Evolutionary conservation across 805 yeast species (phyloP).

Genomic region (Barnettozyma wickerhamii): DNA sequence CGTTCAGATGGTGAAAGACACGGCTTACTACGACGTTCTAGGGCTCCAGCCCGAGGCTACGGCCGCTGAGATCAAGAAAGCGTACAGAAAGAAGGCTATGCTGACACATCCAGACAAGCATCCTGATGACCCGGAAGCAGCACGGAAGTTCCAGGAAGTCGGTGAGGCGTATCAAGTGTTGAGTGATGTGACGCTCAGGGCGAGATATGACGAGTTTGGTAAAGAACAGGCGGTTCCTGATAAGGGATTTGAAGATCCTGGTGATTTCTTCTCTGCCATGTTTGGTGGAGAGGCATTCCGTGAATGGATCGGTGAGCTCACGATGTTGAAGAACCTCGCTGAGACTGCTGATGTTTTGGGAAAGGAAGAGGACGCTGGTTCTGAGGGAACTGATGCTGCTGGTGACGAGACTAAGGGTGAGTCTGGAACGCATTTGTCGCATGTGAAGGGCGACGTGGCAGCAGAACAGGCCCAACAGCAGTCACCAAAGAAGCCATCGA

Average conservation of each 20-base stretch:
- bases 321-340: slow-evolving; percentile 59
- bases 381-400: neutral
- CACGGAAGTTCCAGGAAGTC: slow-evolving; percentile 75
- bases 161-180: slow-evolving; percentile 74
- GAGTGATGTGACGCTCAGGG: slow-evolving; percentile 65
- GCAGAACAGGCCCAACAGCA: too few species aligned
- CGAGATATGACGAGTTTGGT: slow-evolving; percentile 80
- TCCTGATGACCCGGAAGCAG: slow-evolving; percentile 90
- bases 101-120: slow-evolving; percentile 93
- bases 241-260: slow-evolving; percentile 78
- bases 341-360: slow-evolving; percentile 50
- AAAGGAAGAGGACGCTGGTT: slow-evolving; percentile 2
- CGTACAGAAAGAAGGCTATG: slow-evolving; percentile 88
- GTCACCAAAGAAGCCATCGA: neutral
- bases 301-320: slow-evolving; percentile 76
- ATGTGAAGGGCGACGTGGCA: neutral
- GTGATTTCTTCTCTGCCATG: slow-evolving; percentile 76
- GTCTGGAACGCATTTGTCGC: neutral
- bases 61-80: slow-evolving; percentile 82
- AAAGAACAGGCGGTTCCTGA: slow-evolving; percentile 68
- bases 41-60: slow-evolving; percentile 68
- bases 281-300: slow-evolving; percentile 81
- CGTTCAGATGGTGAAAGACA: slow-evolving; percentile 53
- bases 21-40: slow-evolving; percentile 79
- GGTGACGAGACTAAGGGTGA: too few species aligned